phyloP scores from a whole-genome alignment of 176 grass and related monocot genomes.

The Oryza australiensis region DNA sequence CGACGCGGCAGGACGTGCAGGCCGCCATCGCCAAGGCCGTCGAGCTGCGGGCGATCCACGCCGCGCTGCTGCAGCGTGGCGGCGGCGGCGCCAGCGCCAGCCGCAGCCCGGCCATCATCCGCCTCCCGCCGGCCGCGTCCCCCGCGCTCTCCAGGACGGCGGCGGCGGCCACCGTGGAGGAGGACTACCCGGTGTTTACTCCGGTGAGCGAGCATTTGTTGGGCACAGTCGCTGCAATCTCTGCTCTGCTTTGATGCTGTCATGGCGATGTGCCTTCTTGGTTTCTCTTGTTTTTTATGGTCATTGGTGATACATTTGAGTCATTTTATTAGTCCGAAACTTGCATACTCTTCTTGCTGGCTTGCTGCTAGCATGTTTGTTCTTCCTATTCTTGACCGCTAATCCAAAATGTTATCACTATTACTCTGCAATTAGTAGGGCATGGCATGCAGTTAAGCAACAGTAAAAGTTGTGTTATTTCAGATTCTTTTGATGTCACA shows the following conservation, averaged over 20 bases:
- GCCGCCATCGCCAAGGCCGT: constrained; percentile 80
- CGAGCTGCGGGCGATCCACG: constrained; percentile 85
- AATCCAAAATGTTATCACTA: neutral
- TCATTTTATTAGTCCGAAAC: neutral
- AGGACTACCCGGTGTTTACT: constrained; percentile 87
- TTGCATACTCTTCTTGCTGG: neutral
- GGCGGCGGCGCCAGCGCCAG: constrained; percentile 15
- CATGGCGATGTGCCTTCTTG: neutral
- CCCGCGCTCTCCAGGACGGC: constrained; percentile 51
- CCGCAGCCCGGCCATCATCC: constrained; percentile 60
- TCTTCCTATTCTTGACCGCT: neutral
- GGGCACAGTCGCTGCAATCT: neutral
- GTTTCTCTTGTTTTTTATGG: neutral
- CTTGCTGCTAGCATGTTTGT: neutral
- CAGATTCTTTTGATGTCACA: neutral
- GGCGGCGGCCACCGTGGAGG: constrained; percentile 29
- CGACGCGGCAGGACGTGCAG: constrained; percentile 54
- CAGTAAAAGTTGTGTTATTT: neutral
- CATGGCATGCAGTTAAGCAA: neutral
- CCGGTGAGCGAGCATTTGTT: constrained; percentile 54
- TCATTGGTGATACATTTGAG: neutral
- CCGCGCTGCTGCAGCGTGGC: constrained; percentile 66
- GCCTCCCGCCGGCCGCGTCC: constrained; percentile 57
- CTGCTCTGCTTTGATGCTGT: neutral
- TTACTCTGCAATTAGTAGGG: neutral